Evolutionary conservation across 495 filamentous ascomycete genomes (phyloP).

Genomic region (Hyaloscypha variabilis): DNA sequence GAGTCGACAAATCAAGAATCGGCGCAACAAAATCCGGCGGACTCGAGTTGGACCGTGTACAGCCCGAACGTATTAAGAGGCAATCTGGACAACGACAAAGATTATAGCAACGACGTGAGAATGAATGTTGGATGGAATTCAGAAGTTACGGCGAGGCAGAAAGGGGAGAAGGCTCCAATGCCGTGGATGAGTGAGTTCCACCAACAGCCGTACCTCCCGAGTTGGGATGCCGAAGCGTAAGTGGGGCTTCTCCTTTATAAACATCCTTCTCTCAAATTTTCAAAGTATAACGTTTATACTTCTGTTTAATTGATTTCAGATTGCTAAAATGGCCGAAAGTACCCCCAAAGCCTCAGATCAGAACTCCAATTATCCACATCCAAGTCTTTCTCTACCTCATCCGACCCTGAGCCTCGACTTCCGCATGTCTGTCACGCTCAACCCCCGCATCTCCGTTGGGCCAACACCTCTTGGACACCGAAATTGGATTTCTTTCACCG

Average conservation of each 20-base stretch:
- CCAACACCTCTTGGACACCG: slow-evolving; percentile 56
- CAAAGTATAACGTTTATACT: neutral
- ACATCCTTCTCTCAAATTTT: neutral
- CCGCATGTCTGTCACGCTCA: slow-evolving; percentile 62
- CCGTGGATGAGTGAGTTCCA: slow-evolving; percentile 13
- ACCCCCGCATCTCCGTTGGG: slow-evolving; percentile 57
- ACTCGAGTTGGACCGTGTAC: slow-evolving; percentile 21
- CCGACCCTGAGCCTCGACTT: slow-evolving; percentile 60
- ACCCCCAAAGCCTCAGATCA: slow-evolving; percentile 17
- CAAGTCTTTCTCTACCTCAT: slow-evolving; percentile 27
- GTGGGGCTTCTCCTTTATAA: slow-evolving; percentile 1
- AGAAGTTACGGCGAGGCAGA: neutral
- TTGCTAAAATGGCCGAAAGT: slow-evolving; percentile 21
- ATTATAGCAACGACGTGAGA: slow-evolving; percentile 6
- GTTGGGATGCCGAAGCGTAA: slow-evolving; percentile 18
- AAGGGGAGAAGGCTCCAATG: neutral
- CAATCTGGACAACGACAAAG: slow-evolving; percentile 9
- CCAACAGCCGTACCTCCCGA: slow-evolving; percentile 3
- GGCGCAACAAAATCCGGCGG: neutral
- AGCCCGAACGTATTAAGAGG: slow-evolving; percentile 18
- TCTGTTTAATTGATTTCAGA: neutral
- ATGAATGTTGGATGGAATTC: slow-evolving; percentile 19
- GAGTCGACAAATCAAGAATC: neutral
- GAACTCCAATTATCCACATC: slow-evolving; percentile 23
- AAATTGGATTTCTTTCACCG: slow-evolving; percentile 61